phyloP scores from a whole-genome alignment of 1,284 basidiomycete genomes.

The Ganoderma resinaceum region DNA sequence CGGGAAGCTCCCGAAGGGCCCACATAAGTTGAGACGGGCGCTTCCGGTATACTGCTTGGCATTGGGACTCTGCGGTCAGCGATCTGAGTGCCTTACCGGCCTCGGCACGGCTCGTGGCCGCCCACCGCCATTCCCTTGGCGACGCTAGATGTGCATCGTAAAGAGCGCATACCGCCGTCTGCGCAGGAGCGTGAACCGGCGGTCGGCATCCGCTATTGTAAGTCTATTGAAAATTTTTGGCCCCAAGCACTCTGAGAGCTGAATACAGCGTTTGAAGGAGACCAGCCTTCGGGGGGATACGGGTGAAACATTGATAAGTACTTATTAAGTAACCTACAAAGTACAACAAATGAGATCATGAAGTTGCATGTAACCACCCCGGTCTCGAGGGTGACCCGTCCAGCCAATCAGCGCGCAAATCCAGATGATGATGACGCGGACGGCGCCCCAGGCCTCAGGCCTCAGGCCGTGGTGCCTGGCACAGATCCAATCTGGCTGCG shows the following conservation, averaged over 20 bases:
- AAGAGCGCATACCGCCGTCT: not conserved
- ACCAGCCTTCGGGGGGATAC: not conserved
- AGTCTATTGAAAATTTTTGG: not conserved
- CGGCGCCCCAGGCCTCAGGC: no score
- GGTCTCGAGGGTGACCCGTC: not conserved
- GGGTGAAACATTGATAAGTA: no score
- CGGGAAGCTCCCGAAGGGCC: constrained; percentile 4
- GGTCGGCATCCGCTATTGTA: not conserved
- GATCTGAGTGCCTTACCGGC: not conserved
- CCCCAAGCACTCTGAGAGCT: no score
- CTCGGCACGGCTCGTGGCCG: not conserved
- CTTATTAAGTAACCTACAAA: no score
- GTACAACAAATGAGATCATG: no score
- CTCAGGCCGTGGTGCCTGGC: no score
- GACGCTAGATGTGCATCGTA: not conserved
- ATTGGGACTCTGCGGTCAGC: not conserved
- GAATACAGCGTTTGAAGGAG: not conserved
- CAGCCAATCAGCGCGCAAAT: not conserved
- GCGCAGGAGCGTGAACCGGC: not conserved
- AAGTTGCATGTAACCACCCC: not conserved
- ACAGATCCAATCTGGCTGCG: not conserved
- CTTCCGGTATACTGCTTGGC: constrained; percentile 13
- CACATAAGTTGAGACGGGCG: constrained; percentile 28
- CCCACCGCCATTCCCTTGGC: not conserved
- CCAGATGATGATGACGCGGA: not conserved